Conservation (phyloP, 768 basidiomycete species). For the Coprinopsis cinerea region DNA sequence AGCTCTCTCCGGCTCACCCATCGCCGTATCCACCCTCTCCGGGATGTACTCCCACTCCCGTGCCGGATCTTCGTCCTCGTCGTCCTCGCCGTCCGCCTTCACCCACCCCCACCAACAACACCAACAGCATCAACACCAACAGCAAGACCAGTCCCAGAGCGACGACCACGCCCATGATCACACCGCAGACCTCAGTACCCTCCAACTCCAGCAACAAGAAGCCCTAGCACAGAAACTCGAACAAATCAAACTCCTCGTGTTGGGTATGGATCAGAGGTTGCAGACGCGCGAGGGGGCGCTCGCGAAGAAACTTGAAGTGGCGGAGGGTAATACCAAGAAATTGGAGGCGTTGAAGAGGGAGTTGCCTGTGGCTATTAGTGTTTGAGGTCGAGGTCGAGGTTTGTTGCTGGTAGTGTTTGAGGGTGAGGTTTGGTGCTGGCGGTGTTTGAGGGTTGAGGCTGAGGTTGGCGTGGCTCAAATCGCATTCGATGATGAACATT, state of each 20-base stretch:
- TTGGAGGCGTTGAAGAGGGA: conserved; percentile 47
- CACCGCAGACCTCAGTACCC: background rate
- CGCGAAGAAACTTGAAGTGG: conserved; percentile 50
- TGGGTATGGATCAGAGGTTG: conserved; percentile 73
- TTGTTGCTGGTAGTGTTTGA: too few relatives aligned
- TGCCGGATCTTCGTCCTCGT: background rate
- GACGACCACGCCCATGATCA: background rate
- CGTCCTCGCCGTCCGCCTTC: background rate
- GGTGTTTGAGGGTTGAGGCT: too few relatives aligned
- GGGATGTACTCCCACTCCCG: conserved; percentile 4
- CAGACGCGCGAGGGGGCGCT: conserved; percentile 59
- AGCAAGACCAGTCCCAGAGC: background rate
- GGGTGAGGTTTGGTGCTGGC: too few relatives aligned
- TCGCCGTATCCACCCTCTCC: conserved; percentile 9
- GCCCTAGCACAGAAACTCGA: conserved; percentile 47
- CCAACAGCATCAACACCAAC: background rate
- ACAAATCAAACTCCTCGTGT: conserved; percentile 58
- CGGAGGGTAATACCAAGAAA: conserved; percentile 50
- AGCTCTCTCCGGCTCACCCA: conserved; percentile 17
- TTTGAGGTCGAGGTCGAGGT: background rate
- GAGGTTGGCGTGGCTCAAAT: too few relatives aligned
- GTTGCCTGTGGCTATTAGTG: conserved; percentile 13
- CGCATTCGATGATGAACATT: too few relatives aligned
- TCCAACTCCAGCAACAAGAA: background rate
- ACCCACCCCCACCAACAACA: conserved; percentile 3